Evolutionary conservation across 2,329 filamentous ascomycete genomes (phyloP).

Genomic region (Pseudocercospora fuligena): DNA sequence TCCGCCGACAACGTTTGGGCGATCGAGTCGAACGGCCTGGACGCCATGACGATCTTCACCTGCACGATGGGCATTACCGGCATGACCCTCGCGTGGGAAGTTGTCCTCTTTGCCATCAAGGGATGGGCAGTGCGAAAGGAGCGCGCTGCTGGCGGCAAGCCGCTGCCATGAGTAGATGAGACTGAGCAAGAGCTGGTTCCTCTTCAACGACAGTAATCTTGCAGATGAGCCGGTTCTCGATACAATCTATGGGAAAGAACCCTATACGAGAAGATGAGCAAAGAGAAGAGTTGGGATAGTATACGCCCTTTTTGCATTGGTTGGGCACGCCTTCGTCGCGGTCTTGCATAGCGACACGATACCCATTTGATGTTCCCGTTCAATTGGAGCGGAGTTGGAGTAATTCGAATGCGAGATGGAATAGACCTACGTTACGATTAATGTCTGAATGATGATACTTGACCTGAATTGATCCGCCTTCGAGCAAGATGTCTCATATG

Average conservation of each 20-base stretch:
- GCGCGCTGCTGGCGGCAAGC: constrained; percentile 22
- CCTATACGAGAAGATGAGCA: background rate
- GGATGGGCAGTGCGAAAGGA: constrained; percentile 71
- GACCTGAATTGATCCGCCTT: background rate
- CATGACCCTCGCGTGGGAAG: constrained; percentile 82
- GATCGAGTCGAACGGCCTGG: constrained; percentile 77
- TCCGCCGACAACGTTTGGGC: constrained; percentile 75
- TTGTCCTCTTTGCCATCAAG: constrained; percentile 79
- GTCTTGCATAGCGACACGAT: constrained; percentile 16
- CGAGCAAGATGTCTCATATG: background rate
- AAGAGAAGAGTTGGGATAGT: background rate
- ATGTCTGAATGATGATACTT: constrained; percentile 11
- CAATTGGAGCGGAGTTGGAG: background rate
- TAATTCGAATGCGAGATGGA: background rate
- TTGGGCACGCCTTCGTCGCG: constrained; percentile 4
- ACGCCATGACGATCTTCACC: constrained; percentile 94
- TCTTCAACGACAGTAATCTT: constrained; percentile 6
- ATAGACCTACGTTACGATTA: constrained; percentile 10
- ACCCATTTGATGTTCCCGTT: constrained; percentile 13
- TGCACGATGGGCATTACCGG: constrained; percentile 82
- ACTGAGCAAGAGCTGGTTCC: constrained; percentile 13
- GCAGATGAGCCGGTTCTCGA: background rate
- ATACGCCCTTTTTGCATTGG: constrained; percentile 4
- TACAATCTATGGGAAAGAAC: background rate
- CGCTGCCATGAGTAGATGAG: constrained; percentile 15